Conservation (phyloP, 257 asterid species). For the Eustoma russellianum region DNA sequence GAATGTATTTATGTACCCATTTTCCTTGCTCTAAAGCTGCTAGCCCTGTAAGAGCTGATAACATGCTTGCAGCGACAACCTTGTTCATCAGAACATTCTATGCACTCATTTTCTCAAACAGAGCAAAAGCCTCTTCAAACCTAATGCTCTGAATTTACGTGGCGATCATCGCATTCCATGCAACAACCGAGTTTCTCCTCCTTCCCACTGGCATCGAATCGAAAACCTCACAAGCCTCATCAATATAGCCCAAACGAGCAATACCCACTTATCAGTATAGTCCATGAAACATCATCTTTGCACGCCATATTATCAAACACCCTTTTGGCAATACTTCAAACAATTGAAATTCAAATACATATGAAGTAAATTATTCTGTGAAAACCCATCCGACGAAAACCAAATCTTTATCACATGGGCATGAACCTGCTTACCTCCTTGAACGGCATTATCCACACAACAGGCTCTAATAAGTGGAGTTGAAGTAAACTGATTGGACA, state of each 20-base stretch:
- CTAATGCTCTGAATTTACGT: slow-evolving; percentile 52
- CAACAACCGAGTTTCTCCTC: slow-evolving; percentile 32
- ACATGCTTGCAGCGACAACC: slow-evolving; percentile 73
- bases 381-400: slow-evolving; percentile 46
- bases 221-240: slow-evolving; percentile 46
- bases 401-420: slow-evolving; percentile 57
- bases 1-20: slow-evolving; percentile 43
- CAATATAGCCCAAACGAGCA: slow-evolving; percentile 39
- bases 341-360: slow-evolving; percentile 53
- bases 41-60: slow-evolving; percentile 64
- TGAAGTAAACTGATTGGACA: slow-evolving; percentile 54
- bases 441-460: slow-evolving; percentile 23
- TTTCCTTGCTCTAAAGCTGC: slow-evolving; percentile 73
- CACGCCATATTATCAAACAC: slow-evolving; percentile 39
- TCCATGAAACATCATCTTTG: slow-evolving; percentile 75
- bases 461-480: slow-evolving; percentile 70
- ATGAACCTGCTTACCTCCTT: slow-evolving; percentile 57
- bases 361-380: slow-evolving; percentile 67
- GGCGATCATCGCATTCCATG: slow-evolving; percentile 78
- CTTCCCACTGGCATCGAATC: slow-evolving; percentile 31
- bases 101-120: slow-evolving; percentile 47
- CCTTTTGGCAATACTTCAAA: slow-evolving; percentile 49
- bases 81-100: slow-evolving; percentile 48
- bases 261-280: slow-evolving; percentile 75
- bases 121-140: slow-evolving; percentile 44